phyloP scores from a whole-genome alignment of 257 asterid genomes.

The Salvia splendens region DNA sequence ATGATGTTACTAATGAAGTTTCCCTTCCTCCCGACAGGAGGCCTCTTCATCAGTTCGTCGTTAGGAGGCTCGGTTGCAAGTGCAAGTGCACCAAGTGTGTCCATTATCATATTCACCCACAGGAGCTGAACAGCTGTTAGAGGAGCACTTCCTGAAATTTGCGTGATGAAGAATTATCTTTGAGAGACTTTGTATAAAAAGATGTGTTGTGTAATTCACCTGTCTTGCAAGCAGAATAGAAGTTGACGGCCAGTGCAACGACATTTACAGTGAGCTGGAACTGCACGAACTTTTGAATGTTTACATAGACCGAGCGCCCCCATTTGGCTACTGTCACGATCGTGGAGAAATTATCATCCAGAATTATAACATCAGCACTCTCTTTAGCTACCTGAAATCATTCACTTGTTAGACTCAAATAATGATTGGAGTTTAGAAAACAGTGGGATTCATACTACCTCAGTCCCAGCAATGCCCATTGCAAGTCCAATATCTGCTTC shows the following conservation, averaged over 20 bases:
- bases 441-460: constrained; percentile 38
- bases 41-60: constrained; percentile 79
- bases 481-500: constrained; percentile 68
- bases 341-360: constrained; percentile 74
- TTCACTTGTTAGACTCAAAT: constrained; percentile 1
- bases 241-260: constrained; percentile 84
- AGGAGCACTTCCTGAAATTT: constrained; percentile 70
- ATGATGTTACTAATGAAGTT: constrained; percentile 72
- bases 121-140: constrained; percentile 95
- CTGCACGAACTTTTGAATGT: constrained; percentile 94
- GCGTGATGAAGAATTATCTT: not conserved
- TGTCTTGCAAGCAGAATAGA: constrained; percentile 85
- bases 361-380: constrained; percentile 57
- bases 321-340: constrained; percentile 95
- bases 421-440: not conserved
- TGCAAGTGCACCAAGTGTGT: constrained; percentile 94
- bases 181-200: not conserved
- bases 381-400: constrained; percentile 66
- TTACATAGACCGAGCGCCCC: constrained; percentile 95
- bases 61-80: constrained; percentile 95
- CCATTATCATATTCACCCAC: constrained; percentile 99
- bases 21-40: constrained; percentile 88
- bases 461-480: constrained; percentile 67
- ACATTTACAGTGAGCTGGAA: constrained; percentile 90
- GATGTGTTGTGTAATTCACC: constrained; percentile 42